Conservation (phyloP, 768 basidiomycete genomes). For the Mycena epipterygia region DNA sequence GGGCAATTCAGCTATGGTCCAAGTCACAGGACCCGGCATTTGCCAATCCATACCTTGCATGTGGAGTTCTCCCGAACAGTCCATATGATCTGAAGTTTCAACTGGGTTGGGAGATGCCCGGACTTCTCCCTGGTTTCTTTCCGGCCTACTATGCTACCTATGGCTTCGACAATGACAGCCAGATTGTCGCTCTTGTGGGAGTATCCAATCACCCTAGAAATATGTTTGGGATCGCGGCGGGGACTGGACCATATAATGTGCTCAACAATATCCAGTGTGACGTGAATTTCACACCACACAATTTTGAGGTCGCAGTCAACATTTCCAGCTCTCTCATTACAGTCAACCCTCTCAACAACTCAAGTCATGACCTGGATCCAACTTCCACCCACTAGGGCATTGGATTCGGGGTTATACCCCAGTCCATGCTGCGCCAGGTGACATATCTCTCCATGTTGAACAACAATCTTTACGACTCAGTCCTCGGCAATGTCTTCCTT, state of each 20-base stretch:
- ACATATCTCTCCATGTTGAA: conserved; percentile 4
- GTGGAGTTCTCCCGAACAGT: too few relatives aligned
- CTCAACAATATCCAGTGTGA: neutral
- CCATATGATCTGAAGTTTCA: too few relatives aligned
- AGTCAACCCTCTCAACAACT: neutral
- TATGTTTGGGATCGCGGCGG: neutral
- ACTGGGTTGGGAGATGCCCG: too few relatives aligned
- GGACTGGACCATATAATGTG: neutral
- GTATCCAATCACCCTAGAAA: neutral
- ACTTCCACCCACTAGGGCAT: neutral
- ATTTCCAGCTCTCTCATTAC: neutral
- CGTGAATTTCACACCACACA: neutral
- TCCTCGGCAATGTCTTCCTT: neutral
- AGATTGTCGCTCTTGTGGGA: neutral
- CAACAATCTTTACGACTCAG: neutral
- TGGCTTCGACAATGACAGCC: too few relatives aligned
- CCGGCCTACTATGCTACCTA: too few relatives aligned
- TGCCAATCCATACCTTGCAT: too few relatives aligned
- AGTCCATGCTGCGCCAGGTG: neutral
- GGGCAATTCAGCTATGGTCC: too few relatives aligned
- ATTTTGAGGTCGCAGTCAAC: neutral
- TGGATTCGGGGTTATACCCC: neutral
- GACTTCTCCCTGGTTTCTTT: too few relatives aligned
- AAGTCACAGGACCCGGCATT: too few relatives aligned
- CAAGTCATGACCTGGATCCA: conserved; percentile 1